Conservation (phyloP, 495 filamentous ascomycete species). For the Aspergillus indologenus region DNA sequence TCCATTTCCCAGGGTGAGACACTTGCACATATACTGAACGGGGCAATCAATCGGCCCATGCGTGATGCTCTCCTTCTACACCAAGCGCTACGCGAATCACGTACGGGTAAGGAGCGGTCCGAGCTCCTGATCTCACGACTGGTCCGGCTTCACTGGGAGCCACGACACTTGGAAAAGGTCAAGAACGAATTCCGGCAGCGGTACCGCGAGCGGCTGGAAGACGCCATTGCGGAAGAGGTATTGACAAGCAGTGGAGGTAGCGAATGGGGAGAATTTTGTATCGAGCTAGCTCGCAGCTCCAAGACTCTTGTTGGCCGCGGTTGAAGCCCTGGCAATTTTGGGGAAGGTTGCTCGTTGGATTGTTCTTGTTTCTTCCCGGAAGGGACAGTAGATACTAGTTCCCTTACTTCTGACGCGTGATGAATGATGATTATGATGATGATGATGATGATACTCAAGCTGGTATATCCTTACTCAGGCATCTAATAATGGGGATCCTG, state of each 20-base stretch:
- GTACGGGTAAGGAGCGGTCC: constrained; percentile 64
- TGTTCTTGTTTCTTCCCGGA: too few relatives aligned
- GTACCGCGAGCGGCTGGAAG: constrained; percentile 67
- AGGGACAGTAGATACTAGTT: background rate
- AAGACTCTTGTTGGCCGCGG: constrained; percentile 10
- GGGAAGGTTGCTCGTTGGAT: background rate
- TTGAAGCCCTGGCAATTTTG: background rate
- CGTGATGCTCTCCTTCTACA: constrained; percentile 93
- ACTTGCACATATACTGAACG: constrained; percentile 93
- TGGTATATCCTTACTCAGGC: background rate
- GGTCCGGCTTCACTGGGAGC: constrained; percentile 83
- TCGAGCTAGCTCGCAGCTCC: constrained; percentile 49
- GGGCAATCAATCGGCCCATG: constrained; percentile 90
- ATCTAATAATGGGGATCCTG: background rate
- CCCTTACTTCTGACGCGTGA: background rate
- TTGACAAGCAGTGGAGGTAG: constrained; percentile 34
- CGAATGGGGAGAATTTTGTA: constrained; percentile 58
- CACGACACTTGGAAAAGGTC: constrained; percentile 65
- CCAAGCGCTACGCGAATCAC: constrained; percentile 72
- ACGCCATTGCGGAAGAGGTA: constrained; percentile 53
- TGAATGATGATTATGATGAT: constrained; percentile 7
- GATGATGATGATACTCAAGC: background rate
- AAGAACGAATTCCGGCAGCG: constrained; percentile 68
- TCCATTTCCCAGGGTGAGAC: constrained; percentile 70
- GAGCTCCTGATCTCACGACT: constrained; percentile 79